phyloP scores from a whole-genome alignment of 1,284 basidiomycete genomes.

The Meripilus lineatus region DNA sequence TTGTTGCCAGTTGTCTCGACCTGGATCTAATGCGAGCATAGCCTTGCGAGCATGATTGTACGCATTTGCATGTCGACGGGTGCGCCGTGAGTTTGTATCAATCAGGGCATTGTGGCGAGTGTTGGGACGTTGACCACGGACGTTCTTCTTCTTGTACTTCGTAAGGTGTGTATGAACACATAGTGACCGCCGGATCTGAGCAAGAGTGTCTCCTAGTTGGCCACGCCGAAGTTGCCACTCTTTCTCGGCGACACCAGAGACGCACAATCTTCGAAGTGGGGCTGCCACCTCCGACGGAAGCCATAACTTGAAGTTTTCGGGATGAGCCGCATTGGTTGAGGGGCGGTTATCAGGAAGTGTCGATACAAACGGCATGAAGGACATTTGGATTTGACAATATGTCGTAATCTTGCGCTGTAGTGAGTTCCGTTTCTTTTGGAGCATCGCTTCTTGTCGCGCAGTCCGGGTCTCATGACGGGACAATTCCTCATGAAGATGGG shows the following conservation, averaged over 20 bases:
- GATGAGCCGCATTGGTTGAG: not conserved
- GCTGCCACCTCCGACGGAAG: not conserved
- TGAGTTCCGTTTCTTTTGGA: constrained; percentile 7
- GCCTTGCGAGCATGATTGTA: too few species aligned
- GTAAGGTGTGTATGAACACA: not conserved
- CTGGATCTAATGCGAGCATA: too few species aligned
- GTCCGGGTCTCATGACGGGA: not conserved
- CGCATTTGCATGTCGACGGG: too few species aligned
- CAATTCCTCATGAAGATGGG: not conserved
- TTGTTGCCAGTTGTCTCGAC: too few species aligned
- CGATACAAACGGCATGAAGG: constrained; percentile 12
- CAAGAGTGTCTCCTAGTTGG: not conserved
- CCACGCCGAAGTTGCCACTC: not conserved
- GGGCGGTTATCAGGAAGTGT: too few species aligned
- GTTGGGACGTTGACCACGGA: too few species aligned
- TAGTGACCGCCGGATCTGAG: not conserved
- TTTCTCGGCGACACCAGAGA: not conserved
- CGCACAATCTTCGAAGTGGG: not conserved
- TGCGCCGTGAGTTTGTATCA: too few species aligned
- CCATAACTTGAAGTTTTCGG: not conserved
- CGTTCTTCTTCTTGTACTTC: not conserved
- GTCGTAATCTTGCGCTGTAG: constrained; percentile 4
- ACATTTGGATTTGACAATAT: constrained; percentile 8
- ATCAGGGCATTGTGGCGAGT: too few species aligned
- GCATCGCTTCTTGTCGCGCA: not conserved